phyloP scores from a whole-genome alignment of 23 red algal species.

The Chondrus crispus region DNA sequence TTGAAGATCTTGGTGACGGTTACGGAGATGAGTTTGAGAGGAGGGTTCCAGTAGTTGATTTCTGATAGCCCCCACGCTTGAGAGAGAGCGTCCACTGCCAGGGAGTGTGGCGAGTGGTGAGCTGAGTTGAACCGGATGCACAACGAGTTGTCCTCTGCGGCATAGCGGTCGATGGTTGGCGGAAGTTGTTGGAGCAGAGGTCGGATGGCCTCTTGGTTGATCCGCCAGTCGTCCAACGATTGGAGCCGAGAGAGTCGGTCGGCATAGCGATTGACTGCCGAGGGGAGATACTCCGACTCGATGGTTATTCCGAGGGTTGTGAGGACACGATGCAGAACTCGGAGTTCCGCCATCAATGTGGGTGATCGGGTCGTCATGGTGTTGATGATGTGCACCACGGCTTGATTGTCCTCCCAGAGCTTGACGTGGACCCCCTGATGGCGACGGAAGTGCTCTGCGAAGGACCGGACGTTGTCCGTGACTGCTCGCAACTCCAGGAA shows the following conservation, averaged over 20 bases:
- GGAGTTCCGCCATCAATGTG: not conserved
- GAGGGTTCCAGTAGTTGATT: slow-evolving; percentile 19
- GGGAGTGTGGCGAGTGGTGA: not conserved
- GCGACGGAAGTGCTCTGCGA: not conserved
- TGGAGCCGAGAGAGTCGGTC: slow-evolving; percentile 11
- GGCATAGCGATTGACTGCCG: not conserved
- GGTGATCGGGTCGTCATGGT: not conserved
- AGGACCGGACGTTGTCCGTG: not conserved
- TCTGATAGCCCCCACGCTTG: not conserved
- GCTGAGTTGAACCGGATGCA: not conserved
- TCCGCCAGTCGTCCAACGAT: slow-evolving; percentile 2
- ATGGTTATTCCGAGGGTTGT: not conserved
- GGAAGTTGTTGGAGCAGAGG: not conserved
- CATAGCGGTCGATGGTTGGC: not conserved
- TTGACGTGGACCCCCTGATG: not conserved
- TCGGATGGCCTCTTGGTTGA: not conserved
- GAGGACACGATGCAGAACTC: not conserved
- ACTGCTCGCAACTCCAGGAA: slow-evolving; percentile 5
- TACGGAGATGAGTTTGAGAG: not conserved
- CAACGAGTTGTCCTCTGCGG: not conserved
- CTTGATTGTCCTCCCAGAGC: slow-evolving; percentile 12
- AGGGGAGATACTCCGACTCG: slow-evolving; percentile 27
- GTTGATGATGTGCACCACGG: not conserved
- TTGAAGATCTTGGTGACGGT: not conserved
- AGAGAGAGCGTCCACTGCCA: not conserved